Base-by-base conservation (phyloP, 1,139 yeast genomes). In the Scheffersomyces parashehatae region DNA sequence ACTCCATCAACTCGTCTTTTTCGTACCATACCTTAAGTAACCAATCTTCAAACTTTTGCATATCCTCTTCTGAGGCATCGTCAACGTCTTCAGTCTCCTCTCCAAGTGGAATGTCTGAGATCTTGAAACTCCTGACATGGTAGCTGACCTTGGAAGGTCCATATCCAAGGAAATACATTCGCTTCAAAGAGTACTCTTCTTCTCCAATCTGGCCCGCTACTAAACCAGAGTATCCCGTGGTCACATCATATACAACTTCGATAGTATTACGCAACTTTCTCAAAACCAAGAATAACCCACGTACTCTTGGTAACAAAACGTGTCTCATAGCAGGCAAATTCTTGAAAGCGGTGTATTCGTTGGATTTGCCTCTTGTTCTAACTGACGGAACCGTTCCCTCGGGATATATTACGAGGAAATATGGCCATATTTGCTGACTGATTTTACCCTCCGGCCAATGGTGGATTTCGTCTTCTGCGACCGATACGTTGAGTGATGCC, bases 321-420 rank as follows among this genome's bases (percentile, higher is more conserved):
- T 89, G 83, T 38, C 75, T 72, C 48, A 87, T 77, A 5, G 58
- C 61, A 1, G 78, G 76, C 29, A 40, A 67, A 62, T 15, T 75
- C 75, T 35, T 64, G 50, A 82, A 77, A 9, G 64, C 66, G 26
- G 88, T 85, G 64, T 70, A 93, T 12, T 63, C 73, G 12, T 69
- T 70, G 3, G 91, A 82, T 46, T 79, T 79, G 6, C 58, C 67
- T 39, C 79, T 75, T 3, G 97, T 89, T 50, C 80, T 76, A 10
- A 71, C 72, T 32, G 95, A 83, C 46, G 88, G 70, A 42, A 90
- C 95, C 0, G 99, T 93, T 2, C 99, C 99, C 64, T 93, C 99
- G 1, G 99, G 99, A 64, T 85, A 93, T 29, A 93, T 63, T 26
- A 91, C 65, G 42, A 93, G 60, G 58, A 70, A 70, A 52, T 81